Evolutionary conservation across 2,329 filamentous ascomycete genomes (phyloP), one percentile per base, ranked within the genome.

Genomic region (Talaromyces sp.): DNA sequence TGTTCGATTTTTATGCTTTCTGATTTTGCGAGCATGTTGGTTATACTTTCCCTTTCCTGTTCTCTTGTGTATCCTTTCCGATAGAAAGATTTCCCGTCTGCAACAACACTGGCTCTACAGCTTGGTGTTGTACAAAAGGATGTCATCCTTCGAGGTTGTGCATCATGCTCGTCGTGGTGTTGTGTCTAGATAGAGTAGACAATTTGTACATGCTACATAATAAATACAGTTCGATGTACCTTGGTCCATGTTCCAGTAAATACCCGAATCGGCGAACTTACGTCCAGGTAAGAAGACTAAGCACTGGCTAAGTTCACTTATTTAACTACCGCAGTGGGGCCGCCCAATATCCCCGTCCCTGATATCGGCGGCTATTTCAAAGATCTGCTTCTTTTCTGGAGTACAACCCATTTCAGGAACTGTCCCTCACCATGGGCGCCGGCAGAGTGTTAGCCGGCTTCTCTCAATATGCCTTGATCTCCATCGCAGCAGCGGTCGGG

Each of bases 401-500:
- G n/a, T n/a, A n/a, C n/a, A n/a, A n/a, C n/a, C n/a, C n/a, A n/a
- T n/a, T n/a, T n/a, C n/a, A n/a, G n/a, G n/a, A n/a, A n/a, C n/a
- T n/a, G 39, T 21, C 21, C 16, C n/a, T 42, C 39, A 42, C 16
- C 39, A 42, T 42, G 39, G 39, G 39, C 2, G 39, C 39, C 3
- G 39, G 39, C n/a, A 42, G 21, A 42, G n/a, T 42, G 6, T 16
- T 42, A 21, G 11, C 18, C 4, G 42, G 5, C 28, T 54, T 67
- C 21, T 63, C 67, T 46, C 64, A 67, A 33, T 67, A 67, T 66
- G 50, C 57, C 31, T 70, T 66, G 1, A 66, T 74, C 35, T 68
- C 66, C 33, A 66, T 66, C 59, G 67, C 66, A 6, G 64, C 71
- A 23, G 46, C 63, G 1, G 66, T 73, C 23, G 73, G 70, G 4